Conservation (phyloP, 1,284 basidiomycete species). For the Leucoagaricus sp. region DNA sequence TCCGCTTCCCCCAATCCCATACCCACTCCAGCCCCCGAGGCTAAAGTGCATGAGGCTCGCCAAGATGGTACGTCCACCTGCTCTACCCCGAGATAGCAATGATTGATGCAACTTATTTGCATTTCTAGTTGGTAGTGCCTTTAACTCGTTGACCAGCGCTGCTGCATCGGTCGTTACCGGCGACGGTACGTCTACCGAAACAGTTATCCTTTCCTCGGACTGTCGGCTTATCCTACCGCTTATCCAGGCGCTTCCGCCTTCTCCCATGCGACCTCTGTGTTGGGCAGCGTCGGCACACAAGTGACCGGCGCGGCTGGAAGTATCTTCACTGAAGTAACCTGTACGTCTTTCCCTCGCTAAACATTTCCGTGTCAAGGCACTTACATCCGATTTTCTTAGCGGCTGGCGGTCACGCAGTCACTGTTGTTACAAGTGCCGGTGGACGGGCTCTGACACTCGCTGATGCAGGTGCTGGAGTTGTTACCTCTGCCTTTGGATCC, state of each 20-base stretch:
- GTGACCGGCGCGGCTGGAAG: constrained; percentile 35
- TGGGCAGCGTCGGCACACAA: constrained; percentile 34
- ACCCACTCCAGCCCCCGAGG: constrained; percentile 21
- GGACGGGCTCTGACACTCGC: constrained; percentile 45
- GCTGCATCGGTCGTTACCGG: constrained; percentile 24
- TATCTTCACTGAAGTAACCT: constrained; percentile 49
- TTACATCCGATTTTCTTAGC: constrained; percentile 35
- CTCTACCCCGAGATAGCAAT: background rate
- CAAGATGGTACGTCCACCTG: constrained; percentile 30
- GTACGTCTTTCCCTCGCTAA: constrained; percentile 34
- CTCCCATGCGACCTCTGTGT: constrained; percentile 35
- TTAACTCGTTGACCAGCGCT: constrained; percentile 28
- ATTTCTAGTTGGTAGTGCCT: constrained; percentile 12
- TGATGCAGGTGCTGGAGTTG: constrained; percentile 40
- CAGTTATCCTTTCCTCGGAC: background rate
- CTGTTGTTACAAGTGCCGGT: constrained; percentile 46
- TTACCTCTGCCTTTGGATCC: constrained; percentile 53
- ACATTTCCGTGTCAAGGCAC: background rate
- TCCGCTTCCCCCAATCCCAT: constrained; percentile 31
- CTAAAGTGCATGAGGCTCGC: constrained; percentile 28
- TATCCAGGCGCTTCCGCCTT: constrained; percentile 35
- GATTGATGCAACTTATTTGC: background rate
- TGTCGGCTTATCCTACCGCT: background rate
- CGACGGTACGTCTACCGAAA: constrained; percentile 24
- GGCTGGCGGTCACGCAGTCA: constrained; percentile 53